Evolutionary conservation across 2,329 filamentous ascomycete genomes (phyloP), one percentile per base, ranked within the genome.

Genomic region (Aspergillus tamarii): DNA sequence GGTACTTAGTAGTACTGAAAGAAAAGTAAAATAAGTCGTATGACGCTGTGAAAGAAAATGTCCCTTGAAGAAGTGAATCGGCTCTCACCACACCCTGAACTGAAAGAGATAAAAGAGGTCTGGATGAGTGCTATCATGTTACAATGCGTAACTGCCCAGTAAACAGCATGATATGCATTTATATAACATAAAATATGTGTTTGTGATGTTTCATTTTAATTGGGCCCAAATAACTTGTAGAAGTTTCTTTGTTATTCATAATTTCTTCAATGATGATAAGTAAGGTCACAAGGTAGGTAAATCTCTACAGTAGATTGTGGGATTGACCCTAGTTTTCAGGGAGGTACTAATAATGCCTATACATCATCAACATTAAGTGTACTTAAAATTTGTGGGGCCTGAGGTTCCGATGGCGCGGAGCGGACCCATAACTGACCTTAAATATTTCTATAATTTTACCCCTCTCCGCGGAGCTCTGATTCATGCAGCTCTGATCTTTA

Each of bases 401-500:
- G 53, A 48, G 36, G 21, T 43, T 50, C 52, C 56, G 39, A 53
- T 36, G 56, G 34, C 61, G 67, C 61, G 66, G 67, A 64, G 66
- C 64, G 56, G 61, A 61, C 54, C 60, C 64, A 61, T 41, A 41
- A 36, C n/a, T 32, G 45, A 30, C 46, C 46, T 52, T 52, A 23
- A 52, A 32, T 32, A 52, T 23, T 55, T 26, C 26, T 55, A 34
- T 55, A 39, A 55, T 55, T 55, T 39, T 55, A 55, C 52, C 52
- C 52, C 56, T 48, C 61, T 66, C 48, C 64, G 65, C 69, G 69
- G 69, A 73, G 68, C 66, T 73, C 67, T 59, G 28, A 46, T 36
- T 53, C 34, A 43, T 12, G 46, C 23, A 32, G 48, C 48, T 30
- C 21, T 21, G 39, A 60, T 19, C 54, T n/a, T 26, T 19, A 55